A percentile compares a stretch with the other conserved stretches of the same genome.
Evolutionary conservation across 2,329 filamentous ascomycete genomes (phyloP).

Genomic region (Aureobasidium sp.): DNA sequence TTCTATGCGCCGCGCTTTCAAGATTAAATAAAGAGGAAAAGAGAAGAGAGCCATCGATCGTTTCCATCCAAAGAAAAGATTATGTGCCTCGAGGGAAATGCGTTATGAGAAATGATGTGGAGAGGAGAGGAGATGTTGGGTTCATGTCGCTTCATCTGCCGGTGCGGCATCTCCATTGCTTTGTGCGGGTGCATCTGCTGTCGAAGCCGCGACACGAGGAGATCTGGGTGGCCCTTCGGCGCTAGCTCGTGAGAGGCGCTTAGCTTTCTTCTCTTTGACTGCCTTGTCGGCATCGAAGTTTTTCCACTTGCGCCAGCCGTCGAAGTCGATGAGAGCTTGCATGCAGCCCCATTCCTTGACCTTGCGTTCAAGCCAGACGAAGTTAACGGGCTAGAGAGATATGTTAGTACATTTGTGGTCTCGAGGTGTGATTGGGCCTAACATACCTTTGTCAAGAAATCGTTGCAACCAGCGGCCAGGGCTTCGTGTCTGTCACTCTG

Average conservation of each 20-base stretch:
- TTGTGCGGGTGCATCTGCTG: neutral
- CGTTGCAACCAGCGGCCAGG: slow-evolving; percentile 90
- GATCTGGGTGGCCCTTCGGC: neutral
- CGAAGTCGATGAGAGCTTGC: slow-evolving; percentile 97
- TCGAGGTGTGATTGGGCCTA: neutral
- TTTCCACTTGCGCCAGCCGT: slow-evolving; percentile 97
- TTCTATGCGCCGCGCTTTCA: slow-evolving; percentile 5
- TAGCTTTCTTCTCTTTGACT: slow-evolving; percentile 7
- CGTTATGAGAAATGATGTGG: neutral
- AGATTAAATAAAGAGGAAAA: neutral
- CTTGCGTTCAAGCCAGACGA: slow-evolving; percentile 94
- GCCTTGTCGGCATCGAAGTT: slow-evolving; percentile 9
- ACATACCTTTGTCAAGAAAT: slow-evolving; percentile 81
- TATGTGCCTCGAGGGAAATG: neutral
- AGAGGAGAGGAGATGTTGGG: neutral
- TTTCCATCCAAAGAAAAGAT: neutral
- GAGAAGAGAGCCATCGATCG: neutral
- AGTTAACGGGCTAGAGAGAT: slow-evolving; percentile 66
- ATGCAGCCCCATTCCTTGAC: slow-evolving; percentile 99
- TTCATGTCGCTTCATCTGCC: neutral
- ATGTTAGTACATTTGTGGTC: neutral
- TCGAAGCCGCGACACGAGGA: neutral
- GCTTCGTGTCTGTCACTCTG: slow-evolving; percentile 95
- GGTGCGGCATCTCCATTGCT: neutral
- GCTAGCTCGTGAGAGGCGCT: slow-evolving; percentile 5